Percentiles rank a stretch among this genome's conserved stretches.
Conservation (phyloP, 2,329 filamentous ascomycete species). For the Ascosphaera acerosa region DNA sequence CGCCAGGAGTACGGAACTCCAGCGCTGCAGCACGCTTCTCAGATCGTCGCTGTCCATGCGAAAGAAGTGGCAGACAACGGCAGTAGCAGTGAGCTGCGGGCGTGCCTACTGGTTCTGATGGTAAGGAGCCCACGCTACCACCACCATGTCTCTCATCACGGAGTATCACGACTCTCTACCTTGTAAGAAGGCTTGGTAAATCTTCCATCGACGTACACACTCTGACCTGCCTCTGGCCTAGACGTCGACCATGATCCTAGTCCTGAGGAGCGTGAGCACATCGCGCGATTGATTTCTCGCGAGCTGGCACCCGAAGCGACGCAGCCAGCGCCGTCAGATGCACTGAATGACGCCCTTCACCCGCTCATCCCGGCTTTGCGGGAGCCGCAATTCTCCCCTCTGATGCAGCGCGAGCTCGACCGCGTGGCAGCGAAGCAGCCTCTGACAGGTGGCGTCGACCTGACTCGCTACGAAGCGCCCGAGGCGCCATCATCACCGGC, state of each 20-base stretch:
- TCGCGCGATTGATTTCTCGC: conserved; percentile 40
- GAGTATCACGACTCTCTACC: conserved; percentile 57
- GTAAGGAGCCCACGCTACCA: too few relatives aligned
- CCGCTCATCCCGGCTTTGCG: conserved; percentile 30
- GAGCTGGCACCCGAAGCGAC: conserved; percentile 31
- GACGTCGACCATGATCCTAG: conserved; percentile 61
- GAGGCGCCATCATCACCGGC: conserved; percentile 25
- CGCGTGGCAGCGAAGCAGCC: conserved; percentile 38
- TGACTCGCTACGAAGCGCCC: conserved; percentile 60
- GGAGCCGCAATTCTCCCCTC: conserved; percentile 33
- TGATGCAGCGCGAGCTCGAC: conserved; percentile 41
- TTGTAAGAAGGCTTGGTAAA: conserved; percentile 30
- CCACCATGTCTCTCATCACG: conserved; percentile 38
- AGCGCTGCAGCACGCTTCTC: too few relatives aligned
- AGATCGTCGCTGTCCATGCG: too few relatives aligned
- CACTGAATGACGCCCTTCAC: conserved; percentile 29
- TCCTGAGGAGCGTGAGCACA: conserved; percentile 32
- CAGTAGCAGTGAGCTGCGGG: too few relatives aligned
- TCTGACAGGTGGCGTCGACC: conserved; percentile 39
- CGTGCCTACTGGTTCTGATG: too few relatives aligned
- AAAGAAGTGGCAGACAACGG: too few relatives aligned
- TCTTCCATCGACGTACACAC: conserved; percentile 2
- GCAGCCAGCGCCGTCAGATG: too few relatives aligned
- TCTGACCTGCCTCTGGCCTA: conserved; percentile 15
- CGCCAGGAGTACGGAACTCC: too few relatives aligned